Evolutionary conservation across 805 yeast genomes (phyloP), one percentile per base, ranked within the genome.

Genomic region (Spathaspora girioi): DNA sequence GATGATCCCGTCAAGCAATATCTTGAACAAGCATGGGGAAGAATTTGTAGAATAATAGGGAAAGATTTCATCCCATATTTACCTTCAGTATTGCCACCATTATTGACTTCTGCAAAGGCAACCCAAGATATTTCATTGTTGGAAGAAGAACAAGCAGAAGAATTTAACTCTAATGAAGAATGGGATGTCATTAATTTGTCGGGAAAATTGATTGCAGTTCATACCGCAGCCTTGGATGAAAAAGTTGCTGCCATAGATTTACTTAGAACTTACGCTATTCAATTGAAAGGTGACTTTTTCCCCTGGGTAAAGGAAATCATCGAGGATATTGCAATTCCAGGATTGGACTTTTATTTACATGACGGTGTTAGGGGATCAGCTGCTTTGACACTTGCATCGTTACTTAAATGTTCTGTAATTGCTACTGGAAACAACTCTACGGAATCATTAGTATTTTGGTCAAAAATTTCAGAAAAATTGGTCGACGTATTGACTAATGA

Each of bases 321-420:
- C 49, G 78, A 76, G 45, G 94, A 88, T 38, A 83, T 94, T 58
- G 87, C 90, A 9, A 73, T 91, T 27, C 98, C 98, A 6, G 90
- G 96, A 2, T 76, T 94, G 51, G 94, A 86, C 64, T 94, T 93
- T 66, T 91, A 89, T 65, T 79, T 92, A 61, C 97, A 91, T 65
- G 97, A 91, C 67, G 97, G 96, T 38, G 98, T 93, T 5, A 83
- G 98, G 59, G 89, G 87, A 26, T 82, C 93, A n/a, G 91, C 97
- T 45, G 92, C 97, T 2, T 80, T 85, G 54, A 79, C 92, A 5
- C 82, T 92, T 61, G 91, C 97, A 2, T 83, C 90, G 3, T 73
- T 93, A 49, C 72, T 94, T 53, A 71, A 81, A 50, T 82, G 89
- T 56, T 76, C 86, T 3, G 78, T 79, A n/a, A 72, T 69, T 44